A percentile compares a stretch with the other conserved stretches of the same genome.
phyloP scores from a whole-genome alignment of 2,329 filamentous ascomycete species.

The Colletotrichum magnum region DNA sequence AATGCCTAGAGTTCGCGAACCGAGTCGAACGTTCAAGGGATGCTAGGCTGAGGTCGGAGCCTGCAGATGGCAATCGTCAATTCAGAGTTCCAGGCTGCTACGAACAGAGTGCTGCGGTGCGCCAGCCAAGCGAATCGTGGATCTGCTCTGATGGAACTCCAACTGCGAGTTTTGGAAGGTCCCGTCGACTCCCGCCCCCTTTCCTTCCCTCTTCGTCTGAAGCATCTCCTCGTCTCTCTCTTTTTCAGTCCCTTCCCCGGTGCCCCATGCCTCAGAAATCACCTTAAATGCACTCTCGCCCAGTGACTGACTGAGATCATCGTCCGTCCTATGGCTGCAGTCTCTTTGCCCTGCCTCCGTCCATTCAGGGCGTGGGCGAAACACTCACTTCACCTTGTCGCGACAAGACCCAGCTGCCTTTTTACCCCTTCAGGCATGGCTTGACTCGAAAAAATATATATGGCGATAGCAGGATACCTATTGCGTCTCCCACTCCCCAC shows the following conservation, averaged over 20 bases:
- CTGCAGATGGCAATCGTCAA: conserved; percentile 28
- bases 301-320: neutral
- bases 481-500: neutral
- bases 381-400: conserved; percentile 33
- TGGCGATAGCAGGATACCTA: conserved; percentile 34
- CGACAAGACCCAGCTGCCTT: conserved; percentile 31
- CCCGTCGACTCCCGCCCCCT: neutral
- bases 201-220: neutral
- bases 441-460: conserved; percentile 38
- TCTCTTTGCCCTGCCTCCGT: neutral
- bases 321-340: neutral
- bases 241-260: conserved; percentile 20
- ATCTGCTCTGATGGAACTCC: neutral
- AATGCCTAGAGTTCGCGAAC: conserved; percentile 9
- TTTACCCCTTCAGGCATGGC: conserved; percentile 32
- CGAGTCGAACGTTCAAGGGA: conserved; percentile 22
- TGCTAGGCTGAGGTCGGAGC: conserved; percentile 30
- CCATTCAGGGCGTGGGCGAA: conserved; percentile 24
- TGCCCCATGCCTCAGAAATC: conserved; percentile 25
- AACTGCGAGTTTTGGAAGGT: too few relatives aligned
- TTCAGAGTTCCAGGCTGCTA: conserved; percentile 36
- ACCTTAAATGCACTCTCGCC: neutral
- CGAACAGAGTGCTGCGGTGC: conserved; percentile 29
- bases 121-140: conserved; percentile 30
- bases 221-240: neutral